These are phyloP conservation scores for Neofusicoccum sp. DNA, from an alignment of 2,329 filamentous ascomycete genomes.

Conservation along the genomic window DNA sequence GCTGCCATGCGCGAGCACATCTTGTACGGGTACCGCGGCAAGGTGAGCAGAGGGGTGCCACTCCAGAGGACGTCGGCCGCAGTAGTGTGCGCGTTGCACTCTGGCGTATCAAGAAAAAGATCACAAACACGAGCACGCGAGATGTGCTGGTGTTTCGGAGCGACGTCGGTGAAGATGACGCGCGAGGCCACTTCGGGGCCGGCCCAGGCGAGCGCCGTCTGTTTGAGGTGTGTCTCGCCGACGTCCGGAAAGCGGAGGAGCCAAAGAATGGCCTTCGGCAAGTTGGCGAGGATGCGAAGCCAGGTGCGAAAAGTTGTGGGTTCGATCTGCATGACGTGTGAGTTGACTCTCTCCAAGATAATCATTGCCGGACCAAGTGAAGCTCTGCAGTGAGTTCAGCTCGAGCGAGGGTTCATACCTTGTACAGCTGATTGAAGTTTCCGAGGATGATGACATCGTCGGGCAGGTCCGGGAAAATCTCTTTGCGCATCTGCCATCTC, in stretches of 20 bases:
- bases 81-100: constrained; percentile 97
- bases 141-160: constrained; percentile 92
- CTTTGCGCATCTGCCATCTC: constrained; percentile 89
- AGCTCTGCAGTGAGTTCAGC: not conserved
- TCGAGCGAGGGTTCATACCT: constrained; percentile 60
- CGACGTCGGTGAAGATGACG: constrained; percentile 93
- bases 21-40: constrained; percentile 91
- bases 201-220: constrained; percentile 80
- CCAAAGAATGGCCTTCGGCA: constrained; percentile 90
- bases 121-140: constrained; percentile 88
- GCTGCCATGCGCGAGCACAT: constrained; percentile 99
- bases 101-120: constrained; percentile 92
- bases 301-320: constrained; percentile 94
- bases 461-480: constrained; percentile 78
- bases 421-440: constrained; percentile 99
- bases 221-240: constrained; percentile 79
- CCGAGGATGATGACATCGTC: constrained; percentile 88
- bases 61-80: constrained; percentile 96
- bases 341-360: constrained; percentile 9
- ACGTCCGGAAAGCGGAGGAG: constrained; percentile 94
- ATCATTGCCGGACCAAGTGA: not conserved
- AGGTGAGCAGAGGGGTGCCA: constrained; percentile 85
- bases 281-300: constrained; percentile 81
- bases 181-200: constrained; percentile 79
- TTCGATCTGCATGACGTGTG: constrained; percentile 67